Evolutionary conservation across 2,329 filamentous ascomycete species (phyloP).

Genomic region (Sporothrix brunneoviolacea): DNA sequence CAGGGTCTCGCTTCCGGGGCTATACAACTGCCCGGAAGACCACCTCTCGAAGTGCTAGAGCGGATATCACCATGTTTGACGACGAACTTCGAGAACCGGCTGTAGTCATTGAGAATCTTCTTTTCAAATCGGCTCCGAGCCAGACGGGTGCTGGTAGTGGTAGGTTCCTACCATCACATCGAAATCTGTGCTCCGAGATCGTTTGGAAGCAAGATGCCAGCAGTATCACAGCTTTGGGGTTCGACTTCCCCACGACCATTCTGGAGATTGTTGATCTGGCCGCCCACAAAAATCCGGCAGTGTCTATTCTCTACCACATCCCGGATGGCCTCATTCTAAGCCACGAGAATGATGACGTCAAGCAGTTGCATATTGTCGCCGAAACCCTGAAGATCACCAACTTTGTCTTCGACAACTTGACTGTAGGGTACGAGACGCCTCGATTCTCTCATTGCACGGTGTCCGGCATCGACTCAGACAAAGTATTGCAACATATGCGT

Average conservation of each 20-base stretch:
- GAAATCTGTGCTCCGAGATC: constrained; percentile 42
- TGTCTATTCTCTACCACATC: constrained; percentile 32
- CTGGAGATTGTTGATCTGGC: constrained; percentile 26
- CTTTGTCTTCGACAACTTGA: constrained; percentile 25
- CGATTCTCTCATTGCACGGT: constrained; percentile 30
- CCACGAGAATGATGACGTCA: not conserved
- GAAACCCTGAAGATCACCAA: constrained; percentile 14
- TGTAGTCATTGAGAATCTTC: constrained; percentile 40
- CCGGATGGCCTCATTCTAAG: not conserved
- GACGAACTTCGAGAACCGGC: constrained; percentile 26
- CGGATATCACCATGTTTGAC: constrained; percentile 38
- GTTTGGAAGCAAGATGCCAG: constrained; percentile 38
- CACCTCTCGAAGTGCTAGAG: constrained; percentile 31
- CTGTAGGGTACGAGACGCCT: constrained; percentile 22
- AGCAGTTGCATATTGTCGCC: constrained; percentile 20
- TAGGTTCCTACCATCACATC: constrained; percentile 42
- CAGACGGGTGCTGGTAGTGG: constrained; percentile 22
- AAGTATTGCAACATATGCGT: constrained; percentile 5
- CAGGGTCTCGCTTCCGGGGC: constrained; percentile 33
- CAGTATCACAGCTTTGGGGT: constrained; percentile 16
- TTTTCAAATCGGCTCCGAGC: constrained; percentile 33
- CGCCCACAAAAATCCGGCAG: constrained; percentile 33
- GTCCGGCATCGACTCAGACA: constrained; percentile 13
- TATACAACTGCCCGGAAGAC: constrained; percentile 33
- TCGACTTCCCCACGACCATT: constrained; percentile 15